Evolutionary conservation across 2,329 filamentous ascomycete species (phyloP).

Genomic region (Lachnellula subtilissima): DNA sequence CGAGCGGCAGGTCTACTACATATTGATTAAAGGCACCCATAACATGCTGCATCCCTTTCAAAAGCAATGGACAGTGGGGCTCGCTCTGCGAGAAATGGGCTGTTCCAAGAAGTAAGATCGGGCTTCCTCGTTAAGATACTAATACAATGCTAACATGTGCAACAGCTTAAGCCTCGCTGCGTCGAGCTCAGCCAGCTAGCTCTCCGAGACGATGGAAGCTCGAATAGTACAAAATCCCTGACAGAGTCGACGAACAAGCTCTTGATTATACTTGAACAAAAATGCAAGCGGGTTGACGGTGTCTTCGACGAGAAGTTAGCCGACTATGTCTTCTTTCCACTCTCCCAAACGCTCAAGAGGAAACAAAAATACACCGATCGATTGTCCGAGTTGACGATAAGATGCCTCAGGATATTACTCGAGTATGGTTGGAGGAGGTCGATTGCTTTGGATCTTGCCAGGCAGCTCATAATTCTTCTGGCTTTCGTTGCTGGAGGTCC

Average conservation of each 20-base stretch:
- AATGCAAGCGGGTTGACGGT: slow-evolving; percentile 40
- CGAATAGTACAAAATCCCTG: slow-evolving; percentile 40
- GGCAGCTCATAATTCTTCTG: slow-evolving; percentile 80
- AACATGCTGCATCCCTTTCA: neutral
- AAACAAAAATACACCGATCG: slow-evolving; percentile 67
- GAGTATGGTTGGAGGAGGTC: slow-evolving; percentile 71
- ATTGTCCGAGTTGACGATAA: slow-evolving; percentile 70
- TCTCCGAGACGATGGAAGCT: slow-evolving; percentile 43
- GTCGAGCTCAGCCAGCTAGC: slow-evolving; percentile 55
- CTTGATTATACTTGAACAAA: slow-evolving; percentile 39
- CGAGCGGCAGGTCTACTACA: neutral
- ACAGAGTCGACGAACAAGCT: slow-evolving; percentile 43
- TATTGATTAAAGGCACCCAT: neutral
- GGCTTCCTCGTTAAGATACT: neutral
- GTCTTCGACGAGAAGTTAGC: slow-evolving; percentile 75
- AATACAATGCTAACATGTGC: slow-evolving; percentile 8
- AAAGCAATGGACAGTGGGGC: slow-evolving; percentile 23
- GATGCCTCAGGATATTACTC: slow-evolving; percentile 70
- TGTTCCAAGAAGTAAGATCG: slow-evolving; percentile 29
- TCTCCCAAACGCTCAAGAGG: slow-evolving; percentile 79
- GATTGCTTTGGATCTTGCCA: slow-evolving; percentile 67
- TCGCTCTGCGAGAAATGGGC: slow-evolving; percentile 29
- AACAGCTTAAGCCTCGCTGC: slow-evolving; percentile 58
- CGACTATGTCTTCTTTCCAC: slow-evolving; percentile 91
- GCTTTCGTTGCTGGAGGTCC: slow-evolving; percentile 75